Evolutionary conservation across 2,329 filamentous ascomycete species (phyloP).

Genomic region (Botrytis sinoallii): DNA sequence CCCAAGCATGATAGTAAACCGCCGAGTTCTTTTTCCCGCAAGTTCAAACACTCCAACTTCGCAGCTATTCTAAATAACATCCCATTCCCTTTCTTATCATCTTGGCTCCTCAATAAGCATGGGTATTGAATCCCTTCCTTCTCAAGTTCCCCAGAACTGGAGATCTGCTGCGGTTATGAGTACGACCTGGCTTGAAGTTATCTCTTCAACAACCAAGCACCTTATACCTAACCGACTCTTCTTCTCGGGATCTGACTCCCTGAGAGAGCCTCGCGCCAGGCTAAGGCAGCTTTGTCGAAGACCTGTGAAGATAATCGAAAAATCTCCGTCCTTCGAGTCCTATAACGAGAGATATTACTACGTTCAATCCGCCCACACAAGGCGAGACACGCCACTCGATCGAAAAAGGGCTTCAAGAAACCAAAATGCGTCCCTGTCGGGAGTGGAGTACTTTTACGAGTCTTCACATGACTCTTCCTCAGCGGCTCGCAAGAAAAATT

Average conservation of each 20-base stretch:
- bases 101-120: neutral
- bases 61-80: neutral
- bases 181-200: neutral
- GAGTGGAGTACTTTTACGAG: neutral
- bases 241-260: neutral
- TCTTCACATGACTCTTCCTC: neutral
- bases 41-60: neutral
- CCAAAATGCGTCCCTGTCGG: neutral
- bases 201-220: neutral
- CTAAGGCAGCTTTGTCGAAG: neutral
- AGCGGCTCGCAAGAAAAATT: neutral
- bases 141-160: neutral
- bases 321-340: too few relatives aligned
- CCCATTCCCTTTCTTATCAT: neutral
- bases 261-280: fast-evolving
- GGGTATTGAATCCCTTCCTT: neutral
- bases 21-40: neutral
- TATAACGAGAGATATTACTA: slow-evolving; percentile 1
- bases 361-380: neutral
- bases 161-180: neutral
- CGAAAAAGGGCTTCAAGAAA: neutral
- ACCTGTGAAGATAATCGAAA: neutral
- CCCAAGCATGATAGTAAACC: neutral
- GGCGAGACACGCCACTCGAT: neutral
- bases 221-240: neutral